Conservation (phyloP, 192 early-diverging fungal genomes). For the Thoreauomyces humboldtii region DNA sequence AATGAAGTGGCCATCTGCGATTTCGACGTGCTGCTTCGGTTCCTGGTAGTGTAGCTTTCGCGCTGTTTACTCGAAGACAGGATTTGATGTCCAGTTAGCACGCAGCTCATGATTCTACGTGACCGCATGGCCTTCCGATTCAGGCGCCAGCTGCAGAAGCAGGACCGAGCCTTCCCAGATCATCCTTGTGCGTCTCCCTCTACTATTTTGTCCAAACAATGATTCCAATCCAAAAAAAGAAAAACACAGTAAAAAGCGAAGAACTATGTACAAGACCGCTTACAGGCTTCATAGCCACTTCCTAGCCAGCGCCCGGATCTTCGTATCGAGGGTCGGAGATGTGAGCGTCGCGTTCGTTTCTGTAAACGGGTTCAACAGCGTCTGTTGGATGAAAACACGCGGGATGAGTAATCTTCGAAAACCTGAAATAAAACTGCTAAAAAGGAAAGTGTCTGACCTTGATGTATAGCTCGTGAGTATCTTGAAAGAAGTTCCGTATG, state of each 20-base stretch:
- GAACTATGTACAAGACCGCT: neutral
- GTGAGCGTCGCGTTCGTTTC: conserved; percentile 79
- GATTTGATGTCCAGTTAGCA: too few relatives aligned
- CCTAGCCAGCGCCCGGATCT: conserved; percentile 71
- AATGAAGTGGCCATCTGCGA: too few relatives aligned
- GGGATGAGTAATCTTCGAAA: neutral
- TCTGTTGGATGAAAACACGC: conserved; percentile 35
- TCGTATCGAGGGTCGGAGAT: conserved; percentile 73
- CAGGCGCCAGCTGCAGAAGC: too few relatives aligned
- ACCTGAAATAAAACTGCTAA: neutral
- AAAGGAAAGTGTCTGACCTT: conserved; percentile 57
- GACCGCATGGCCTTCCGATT: too few relatives aligned
- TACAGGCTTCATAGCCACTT: conserved; percentile 58
- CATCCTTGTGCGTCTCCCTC: too few relatives aligned
- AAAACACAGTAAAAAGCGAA: neutral
- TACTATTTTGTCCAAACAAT: neutral
- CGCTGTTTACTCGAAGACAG: too few relatives aligned
- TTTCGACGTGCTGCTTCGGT: too few relatives aligned
- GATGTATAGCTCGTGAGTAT: conserved; percentile 81
- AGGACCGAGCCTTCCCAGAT: too few relatives aligned
- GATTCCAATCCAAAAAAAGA: neutral
- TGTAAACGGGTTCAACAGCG: conserved; percentile 88
- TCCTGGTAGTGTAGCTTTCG: too few relatives aligned
- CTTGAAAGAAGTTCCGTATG: conserved; percentile 79
- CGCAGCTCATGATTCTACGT: too few relatives aligned